Base-by-base conservation (phyloP, 768 basidiomycete species). In the Krasilnikovozyma curviuscula region DNA sequence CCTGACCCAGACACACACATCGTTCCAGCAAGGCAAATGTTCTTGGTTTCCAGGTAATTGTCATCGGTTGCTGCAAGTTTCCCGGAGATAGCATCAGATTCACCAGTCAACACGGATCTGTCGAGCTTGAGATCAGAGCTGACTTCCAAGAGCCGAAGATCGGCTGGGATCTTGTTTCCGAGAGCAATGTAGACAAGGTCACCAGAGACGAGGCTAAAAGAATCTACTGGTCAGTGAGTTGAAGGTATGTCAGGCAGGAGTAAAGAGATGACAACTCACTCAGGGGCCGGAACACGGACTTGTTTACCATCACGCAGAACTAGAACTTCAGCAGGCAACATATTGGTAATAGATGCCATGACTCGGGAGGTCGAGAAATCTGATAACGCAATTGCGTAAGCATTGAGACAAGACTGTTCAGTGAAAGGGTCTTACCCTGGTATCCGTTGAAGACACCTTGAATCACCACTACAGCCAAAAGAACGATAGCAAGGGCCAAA, bases 101-200 rank as follows among this genome's bases (percentile, higher is more conserved):
- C 55, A 71, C 58, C 63, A 5, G 78, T 80, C n/a, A 80, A 67
- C 32, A 79, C 69, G 28, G 74, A 71, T 27, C 76, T 67, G 54
- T 79, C 78, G 40, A 78, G 73, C 47, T 69, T 69, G 32, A 78
- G 61, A 56, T 79, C 78, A 3, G 70, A 63, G 19, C 71, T 73
- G 21, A 69, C 57, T 59, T 72, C 34, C 67, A 73, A 32, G 68
- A 70, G 59, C 13, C 67, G 60, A 12, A 67, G 19, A 48, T 68
- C 67, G 28, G 66, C 66, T 3, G 67, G 65, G 14, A 66, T 54
- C 53, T 65, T 55, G 19, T 53, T 35, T 23, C 56, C 56, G 28
- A 56, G 21, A 19, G 44, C 27, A 31, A 56, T 34, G 24, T 46
- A 30, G 40, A 55, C 61, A 43, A 65, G 50, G 40, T 65, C 63